These are phyloP conservation scores for Climacium dendroides DNA, from an alignment of 225 moss, liverwort and hornwort genomes.

Conservation along the genomic window DNA sequence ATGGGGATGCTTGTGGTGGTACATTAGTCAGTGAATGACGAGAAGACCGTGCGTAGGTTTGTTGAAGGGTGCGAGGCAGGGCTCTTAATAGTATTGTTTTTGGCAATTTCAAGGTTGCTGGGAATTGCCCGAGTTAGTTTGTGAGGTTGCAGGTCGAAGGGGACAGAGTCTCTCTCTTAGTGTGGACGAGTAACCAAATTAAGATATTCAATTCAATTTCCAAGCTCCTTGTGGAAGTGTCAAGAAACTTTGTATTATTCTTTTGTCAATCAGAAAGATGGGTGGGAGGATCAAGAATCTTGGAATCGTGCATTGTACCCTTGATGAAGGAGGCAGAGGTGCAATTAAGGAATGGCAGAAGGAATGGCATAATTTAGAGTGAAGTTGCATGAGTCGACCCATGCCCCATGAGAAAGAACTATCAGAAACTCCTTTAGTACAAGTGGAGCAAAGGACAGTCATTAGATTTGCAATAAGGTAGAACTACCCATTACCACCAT, in stretches of 20 bases:
- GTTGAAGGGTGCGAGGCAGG: not conserved
- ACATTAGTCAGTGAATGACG: not conserved
- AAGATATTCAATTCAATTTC: not conserved
- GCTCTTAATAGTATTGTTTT: not conserved
- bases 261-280: not conserved
- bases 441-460: not conserved
- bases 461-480: not conserved
- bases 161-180: not conserved
- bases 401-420: not conserved
- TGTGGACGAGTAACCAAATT: not conserved
- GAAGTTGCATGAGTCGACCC: not conserved
- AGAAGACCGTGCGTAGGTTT: not conserved
- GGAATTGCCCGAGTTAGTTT: not conserved
- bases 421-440: not conserved
- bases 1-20: not conserved
- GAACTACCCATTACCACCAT: too few species aligned
- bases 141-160: not conserved
- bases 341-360: not conserved
- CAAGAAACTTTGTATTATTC: not conserved
- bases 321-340: not conserved
- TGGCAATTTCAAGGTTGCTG: not conserved
- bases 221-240: not conserved
- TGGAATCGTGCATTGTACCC: not conserved
- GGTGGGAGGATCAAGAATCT: not conserved
- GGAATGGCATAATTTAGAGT: not conserved